Conservation (phyloP, 257 asterid genomes). For the Capsicum baccatum region DNA sequence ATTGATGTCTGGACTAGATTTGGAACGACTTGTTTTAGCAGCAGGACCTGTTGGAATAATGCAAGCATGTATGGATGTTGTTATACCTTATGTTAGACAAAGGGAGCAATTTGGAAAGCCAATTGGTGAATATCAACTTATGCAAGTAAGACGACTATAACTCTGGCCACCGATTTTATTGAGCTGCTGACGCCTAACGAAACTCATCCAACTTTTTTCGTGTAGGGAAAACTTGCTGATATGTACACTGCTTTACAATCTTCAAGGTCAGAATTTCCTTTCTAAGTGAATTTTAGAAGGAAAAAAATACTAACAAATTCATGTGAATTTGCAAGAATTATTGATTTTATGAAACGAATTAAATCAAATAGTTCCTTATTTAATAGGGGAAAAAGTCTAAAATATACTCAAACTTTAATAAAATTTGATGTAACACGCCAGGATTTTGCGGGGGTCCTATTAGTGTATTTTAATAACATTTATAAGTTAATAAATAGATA, state of each 20-base stretch:
- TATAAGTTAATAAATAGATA: no score
- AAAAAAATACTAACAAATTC: no score
- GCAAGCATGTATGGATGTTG: conserved; percentile 96
- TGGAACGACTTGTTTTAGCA: conserved; percentile 94
- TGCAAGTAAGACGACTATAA: conserved; percentile 52
- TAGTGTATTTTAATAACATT: no score
- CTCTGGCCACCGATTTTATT: background rate
- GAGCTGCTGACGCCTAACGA: background rate
- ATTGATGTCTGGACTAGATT: conserved; percentile 93
- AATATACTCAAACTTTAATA: no score
- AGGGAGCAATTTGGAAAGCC: conserved; percentile 92
- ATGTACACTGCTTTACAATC: conserved; percentile 94
- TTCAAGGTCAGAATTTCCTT: conserved; percentile 61
- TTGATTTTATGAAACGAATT: background rate
- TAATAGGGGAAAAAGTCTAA: no score
- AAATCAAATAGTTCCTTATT: background rate
- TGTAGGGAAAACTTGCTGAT: conserved; percentile 95
- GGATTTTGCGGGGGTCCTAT: no score
- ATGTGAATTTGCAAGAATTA: background rate
- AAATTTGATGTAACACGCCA: no score
- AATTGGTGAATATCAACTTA: conserved; percentile 91
- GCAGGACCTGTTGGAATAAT: conserved; percentile 95
- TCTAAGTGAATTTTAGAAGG: no score
- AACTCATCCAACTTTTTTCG: background rate
- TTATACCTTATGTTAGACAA: conserved; percentile 85